A percentile compares a stretch with the other conserved stretches of the same genome.
phyloP scores from a whole-genome alignment of 2,329 filamentous ascomycete species.

The Claviceps maximensis region DNA sequence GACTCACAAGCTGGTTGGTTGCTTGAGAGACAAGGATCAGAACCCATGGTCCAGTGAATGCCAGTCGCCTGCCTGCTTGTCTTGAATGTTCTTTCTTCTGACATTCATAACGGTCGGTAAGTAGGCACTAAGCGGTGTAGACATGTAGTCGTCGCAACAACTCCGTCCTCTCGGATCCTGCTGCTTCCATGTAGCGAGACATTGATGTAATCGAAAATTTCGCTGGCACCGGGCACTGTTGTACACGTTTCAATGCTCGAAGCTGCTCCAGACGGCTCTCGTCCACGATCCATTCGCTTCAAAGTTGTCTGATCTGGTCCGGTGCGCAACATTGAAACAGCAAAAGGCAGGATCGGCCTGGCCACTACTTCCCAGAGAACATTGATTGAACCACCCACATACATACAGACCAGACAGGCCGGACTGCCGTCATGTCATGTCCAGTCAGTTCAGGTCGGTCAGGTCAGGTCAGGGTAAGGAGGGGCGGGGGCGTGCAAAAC shows the following conservation, averaged over 20 bases:
- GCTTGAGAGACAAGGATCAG: neutral
- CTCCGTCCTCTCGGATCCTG: neutral
- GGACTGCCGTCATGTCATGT: too few relatives aligned
- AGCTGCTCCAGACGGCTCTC: neutral
- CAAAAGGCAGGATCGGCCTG: neutral
- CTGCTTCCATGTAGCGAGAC: too few relatives aligned
- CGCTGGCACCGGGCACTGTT: neutral
- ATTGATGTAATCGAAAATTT: too few relatives aligned
- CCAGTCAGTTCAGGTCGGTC: too few relatives aligned
- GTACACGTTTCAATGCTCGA: neutral
- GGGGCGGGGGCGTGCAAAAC: neutral
- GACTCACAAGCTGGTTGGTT: slow-evolving; percentile 11
- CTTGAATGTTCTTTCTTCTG: too few relatives aligned
- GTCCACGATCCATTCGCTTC: neutral
- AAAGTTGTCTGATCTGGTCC: too few relatives aligned
- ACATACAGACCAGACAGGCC: too few relatives aligned
- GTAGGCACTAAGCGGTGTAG: too few relatives aligned
- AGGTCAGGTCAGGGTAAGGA: neutral
- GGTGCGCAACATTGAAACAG: too few relatives aligned
- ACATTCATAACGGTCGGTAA: too few relatives aligned
- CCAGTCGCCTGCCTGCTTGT: neutral
- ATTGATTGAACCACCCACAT: neutral
- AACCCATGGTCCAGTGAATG: neutral
- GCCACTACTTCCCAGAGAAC: neutral
- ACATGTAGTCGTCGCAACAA: neutral